Percentiles rank a stretch among this genome's conserved stretches.
These are phyloP conservation scores for Cladosporium velox DNA, from an alignment of 2,329 filamentous ascomycete genomes.

Conservation along the genomic window DNA sequence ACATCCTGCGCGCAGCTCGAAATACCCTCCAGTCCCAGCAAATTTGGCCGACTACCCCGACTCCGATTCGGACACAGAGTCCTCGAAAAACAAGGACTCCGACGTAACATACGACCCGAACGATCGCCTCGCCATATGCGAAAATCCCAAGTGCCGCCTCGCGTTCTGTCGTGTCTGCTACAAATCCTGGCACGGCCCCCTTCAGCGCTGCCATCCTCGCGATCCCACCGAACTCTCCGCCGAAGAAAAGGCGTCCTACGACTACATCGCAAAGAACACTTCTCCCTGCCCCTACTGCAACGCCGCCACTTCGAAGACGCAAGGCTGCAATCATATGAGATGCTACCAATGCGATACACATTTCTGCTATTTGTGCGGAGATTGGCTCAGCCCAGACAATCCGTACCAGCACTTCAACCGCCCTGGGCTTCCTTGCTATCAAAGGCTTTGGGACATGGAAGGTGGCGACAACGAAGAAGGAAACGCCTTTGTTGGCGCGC, in stretches of 20 bases:
- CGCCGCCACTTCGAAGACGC: conserved; percentile 80
- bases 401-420: conserved; percentile 89
- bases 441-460: conserved; percentile 87
- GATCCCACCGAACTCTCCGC: conserved; percentile 71
- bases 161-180: conserved; percentile 81
- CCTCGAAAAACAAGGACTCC: conserved; percentile 5
- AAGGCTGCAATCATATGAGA: conserved; percentile 94
- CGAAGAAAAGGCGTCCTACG: conserved; percentile 82
- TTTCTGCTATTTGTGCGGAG: conserved; percentile 91
- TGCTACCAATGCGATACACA: conserved; percentile 88
- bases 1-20: conserved; percentile 69
- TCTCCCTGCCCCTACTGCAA: conserved; percentile 87
- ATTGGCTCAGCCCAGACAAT: conserved; percentile 79
- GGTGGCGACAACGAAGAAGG: conserved; percentile 64
- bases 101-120: conserved; percentile 29
- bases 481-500: conserved; percentile 42
- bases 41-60: conserved; percentile 45
- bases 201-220: conserved; percentile 69
- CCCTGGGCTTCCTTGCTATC: conserved; percentile 68
- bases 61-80: conserved; percentile 11
- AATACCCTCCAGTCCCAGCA: conserved; percentile 49
- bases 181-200: conserved; percentile 91
- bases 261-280: conserved; percentile 79
- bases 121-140: conserved; percentile 78
- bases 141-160: conserved; percentile 85